phyloP scores from a whole-genome alignment of 495 filamentous ascomycete genomes.

The Penicillium flavigenum region DNA sequence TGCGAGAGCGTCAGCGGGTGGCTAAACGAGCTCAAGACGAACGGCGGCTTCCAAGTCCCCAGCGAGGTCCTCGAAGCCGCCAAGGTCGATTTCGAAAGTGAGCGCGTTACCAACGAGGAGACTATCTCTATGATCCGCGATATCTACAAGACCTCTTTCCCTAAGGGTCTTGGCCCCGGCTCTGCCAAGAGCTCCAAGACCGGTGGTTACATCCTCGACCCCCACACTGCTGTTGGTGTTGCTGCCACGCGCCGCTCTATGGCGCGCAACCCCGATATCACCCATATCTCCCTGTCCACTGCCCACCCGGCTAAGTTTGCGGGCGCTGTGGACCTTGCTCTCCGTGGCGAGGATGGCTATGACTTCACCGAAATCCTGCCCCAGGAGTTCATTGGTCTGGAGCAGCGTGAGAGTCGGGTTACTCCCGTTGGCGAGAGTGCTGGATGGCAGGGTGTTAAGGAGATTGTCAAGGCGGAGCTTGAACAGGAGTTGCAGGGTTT shows the following conservation, averaged over 20 bases:
- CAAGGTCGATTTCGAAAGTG: constrained; percentile 69
- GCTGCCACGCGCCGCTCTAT: constrained; percentile 67
- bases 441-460: constrained; percentile 39
- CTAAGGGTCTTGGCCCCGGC: constrained; percentile 28
- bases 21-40: constrained; percentile 71
- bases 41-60: constrained; percentile 78
- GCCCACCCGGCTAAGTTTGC: constrained; percentile 95
- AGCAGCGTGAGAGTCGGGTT: not conserved
- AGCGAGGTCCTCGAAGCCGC: constrained; percentile 63
- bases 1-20: constrained; percentile 64
- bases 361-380: constrained; percentile 67
- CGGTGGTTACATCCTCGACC: constrained; percentile 71
- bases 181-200: constrained; percentile 38
- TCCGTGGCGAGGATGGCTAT: constrained; percentile 65
- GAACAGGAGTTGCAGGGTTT: not conserved
- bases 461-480: constrained; percentile 34
- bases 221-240: constrained; percentile 86
- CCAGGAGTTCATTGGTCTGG: constrained; percentile 71
- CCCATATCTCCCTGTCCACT: constrained; percentile 81
- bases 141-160: constrained; percentile 55
- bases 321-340: constrained; percentile 70
- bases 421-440: constrained; percentile 15
- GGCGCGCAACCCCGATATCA: constrained; percentile 43
- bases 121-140: constrained; percentile 71
- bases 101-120: constrained; percentile 76